Base-by-base conservation (phyloP, 164 flowering plant genomes). In the Santalum album region DNA sequence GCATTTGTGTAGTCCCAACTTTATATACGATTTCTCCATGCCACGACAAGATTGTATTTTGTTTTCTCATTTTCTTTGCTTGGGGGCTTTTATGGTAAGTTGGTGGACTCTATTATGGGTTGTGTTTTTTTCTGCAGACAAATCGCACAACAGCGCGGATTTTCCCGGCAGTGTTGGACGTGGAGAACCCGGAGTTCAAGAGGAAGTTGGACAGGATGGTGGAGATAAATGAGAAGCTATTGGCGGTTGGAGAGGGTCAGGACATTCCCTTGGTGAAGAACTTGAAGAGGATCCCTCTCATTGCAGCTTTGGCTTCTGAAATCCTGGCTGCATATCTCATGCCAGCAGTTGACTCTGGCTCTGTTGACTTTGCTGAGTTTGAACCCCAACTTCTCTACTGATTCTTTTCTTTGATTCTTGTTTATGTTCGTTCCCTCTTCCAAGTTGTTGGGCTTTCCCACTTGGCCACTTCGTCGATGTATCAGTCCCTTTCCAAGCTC, bases 111-210 rank as follows among this genome's bases (percentile, higher is more conserved):
- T 9, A 29, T 29, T 3, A 29, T 29, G 9, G 9, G 4, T 3
- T 29, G 9, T 29, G 34, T 29, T 29, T 29, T 9, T 22, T 55
- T 47, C 7, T 63, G 71, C 85, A 91, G 98, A 91, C 98, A 18
- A 91, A 91, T 73, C 84, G 96, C 56, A 91, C 98, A 0, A 86
- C 98, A 1, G 98, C 98, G 0, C 77, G 98, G 70, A 84, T 92
- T 19, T 92, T 92, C 80, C 96, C 96, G 9, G 98, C 98, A 4
- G 98, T 92, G 51, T 68, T 69, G 34, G 96, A 91, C 36, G 98
- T 91, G 29, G 98, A 88, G 83, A 91, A 91, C 75, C 96, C 96
- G 5, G 98, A 91, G 65, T 91, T 91, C 81, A 88, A 86, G 80
- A 77, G 87, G 72, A 91, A 78, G 78, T 64, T 91, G 73, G 95